Percentiles rank a stretch among this genome's conserved stretches.
These are phyloP conservation scores for Chaetothyriales sp. DNA, from an alignment of 2,329 filamentous ascomycete species.

Conservation along the genomic window DNA sequence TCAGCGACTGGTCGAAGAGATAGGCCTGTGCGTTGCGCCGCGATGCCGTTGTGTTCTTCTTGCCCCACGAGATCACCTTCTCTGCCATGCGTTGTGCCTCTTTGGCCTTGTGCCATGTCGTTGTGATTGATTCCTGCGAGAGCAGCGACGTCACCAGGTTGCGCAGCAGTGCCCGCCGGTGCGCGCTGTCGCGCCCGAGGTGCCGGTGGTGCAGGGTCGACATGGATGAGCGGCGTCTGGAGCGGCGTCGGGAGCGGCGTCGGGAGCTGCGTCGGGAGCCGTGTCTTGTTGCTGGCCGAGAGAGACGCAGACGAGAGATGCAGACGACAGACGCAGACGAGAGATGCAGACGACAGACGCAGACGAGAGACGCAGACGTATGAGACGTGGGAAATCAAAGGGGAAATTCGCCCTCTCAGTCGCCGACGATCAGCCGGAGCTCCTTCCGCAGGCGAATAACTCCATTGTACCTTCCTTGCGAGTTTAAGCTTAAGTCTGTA, in stretches of 20 bases:
- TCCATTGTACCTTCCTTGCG: too few species aligned
- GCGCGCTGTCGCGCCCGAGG: slow-evolving; percentile 70
- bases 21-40: slow-evolving; percentile 62
- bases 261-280: too few species aligned
- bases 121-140: slow-evolving; percentile 82
- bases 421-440: neutral
- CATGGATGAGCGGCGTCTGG: slow-evolving; percentile 6
- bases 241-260: too few species aligned
- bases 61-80: slow-evolving; percentile 85
- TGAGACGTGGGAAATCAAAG: slow-evolving; percentile 2
- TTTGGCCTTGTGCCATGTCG: slow-evolving; percentile 93
- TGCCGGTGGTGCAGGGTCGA: slow-evolving; percentile 68
- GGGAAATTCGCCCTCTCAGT: neutral
- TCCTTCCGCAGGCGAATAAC: neutral
- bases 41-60: slow-evolving; percentile 78
- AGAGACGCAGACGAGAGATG: too few species aligned
- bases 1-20: slow-evolving; percentile 46
- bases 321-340: neutral
- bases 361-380: slow-evolving; percentile 1
- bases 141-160: slow-evolving; percentile 94
- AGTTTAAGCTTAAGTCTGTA: neutral
- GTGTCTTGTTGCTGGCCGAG: too few species aligned
- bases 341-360: neutral
- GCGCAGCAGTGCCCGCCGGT: slow-evolving; percentile 81
- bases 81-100: slow-evolving; percentile 89